These are phyloP conservation scores for Xylaria sp. DNA, from an alignment of 2,329 filamentous ascomycete species.

Conservation along the genomic window DNA sequence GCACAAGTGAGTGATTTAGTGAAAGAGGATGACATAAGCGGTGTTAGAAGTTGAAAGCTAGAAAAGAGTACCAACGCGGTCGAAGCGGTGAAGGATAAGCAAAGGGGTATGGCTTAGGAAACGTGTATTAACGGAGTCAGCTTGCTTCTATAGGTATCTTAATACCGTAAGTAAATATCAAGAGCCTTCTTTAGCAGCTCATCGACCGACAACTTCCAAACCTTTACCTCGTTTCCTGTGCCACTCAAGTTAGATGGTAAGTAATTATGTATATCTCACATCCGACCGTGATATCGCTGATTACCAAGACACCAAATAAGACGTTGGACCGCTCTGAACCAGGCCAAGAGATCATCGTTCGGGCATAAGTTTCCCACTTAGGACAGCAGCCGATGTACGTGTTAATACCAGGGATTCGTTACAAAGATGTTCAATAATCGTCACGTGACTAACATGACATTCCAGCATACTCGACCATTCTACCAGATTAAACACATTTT, in stretches of 20 bases:
- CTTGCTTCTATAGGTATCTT: not conserved
- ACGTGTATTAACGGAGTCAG: not conserved
- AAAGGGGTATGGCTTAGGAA: not conserved
- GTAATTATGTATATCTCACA: not conserved
- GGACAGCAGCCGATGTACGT: not conserved
- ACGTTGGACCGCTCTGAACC: not conserved
- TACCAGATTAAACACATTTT: not conserved
- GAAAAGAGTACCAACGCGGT: not conserved
- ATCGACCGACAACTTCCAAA: not conserved
- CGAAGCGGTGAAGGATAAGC: not conserved
- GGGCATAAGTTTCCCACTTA: not conserved
- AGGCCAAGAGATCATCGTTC: not conserved
- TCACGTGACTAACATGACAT: constrained; percentile 2
- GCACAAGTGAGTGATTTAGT: not conserved
- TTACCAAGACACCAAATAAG: not conserved
- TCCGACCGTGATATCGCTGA: not conserved
- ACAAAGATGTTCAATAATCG: not conserved
- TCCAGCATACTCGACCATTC: not conserved
- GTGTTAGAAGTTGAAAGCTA: not conserved
- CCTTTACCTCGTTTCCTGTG: not conserved
- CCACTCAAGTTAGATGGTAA: too few relatives aligned
- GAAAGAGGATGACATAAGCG: not conserved
- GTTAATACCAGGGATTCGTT: not conserved
- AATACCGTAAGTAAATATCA: not conserved
- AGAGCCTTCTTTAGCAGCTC: not conserved